Conservation (phyloP, 495 filamentous ascomycete genomes). For the Aspergillus bridgeri region DNA sequence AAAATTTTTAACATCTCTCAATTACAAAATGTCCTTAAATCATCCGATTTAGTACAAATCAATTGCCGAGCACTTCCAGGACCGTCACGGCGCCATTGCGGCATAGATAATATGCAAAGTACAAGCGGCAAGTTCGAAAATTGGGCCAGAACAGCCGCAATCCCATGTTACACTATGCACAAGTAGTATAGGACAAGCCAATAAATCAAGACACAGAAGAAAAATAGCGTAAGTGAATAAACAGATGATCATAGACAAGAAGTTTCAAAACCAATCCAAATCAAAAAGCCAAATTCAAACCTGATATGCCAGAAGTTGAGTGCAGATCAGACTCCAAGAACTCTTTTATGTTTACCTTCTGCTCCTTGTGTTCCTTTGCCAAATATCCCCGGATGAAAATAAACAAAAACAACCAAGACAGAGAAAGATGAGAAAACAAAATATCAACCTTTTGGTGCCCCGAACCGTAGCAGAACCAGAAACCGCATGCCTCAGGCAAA, state of each 20-base stretch:
- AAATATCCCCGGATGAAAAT: slow-evolving; percentile 11
- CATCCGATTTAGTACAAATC: too few species aligned
- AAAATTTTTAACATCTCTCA: too few species aligned
- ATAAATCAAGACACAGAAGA: not conserved
- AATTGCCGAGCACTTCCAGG: too few species aligned
- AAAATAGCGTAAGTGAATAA: not conserved
- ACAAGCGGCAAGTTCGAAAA: too few species aligned
- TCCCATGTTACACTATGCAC: not conserved
- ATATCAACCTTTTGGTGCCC: slow-evolving; percentile 15
- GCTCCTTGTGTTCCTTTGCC: slow-evolving; percentile 17
- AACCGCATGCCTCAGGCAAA: slow-evolving; percentile 16
- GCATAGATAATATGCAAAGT: too few species aligned
- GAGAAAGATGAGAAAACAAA: slow-evolving; percentile 8
- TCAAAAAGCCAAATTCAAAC: slow-evolving; percentile 9
- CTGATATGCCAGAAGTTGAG: slow-evolving; percentile 11
- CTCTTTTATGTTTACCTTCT: slow-evolving; percentile 28
- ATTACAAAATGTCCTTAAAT: too few species aligned
- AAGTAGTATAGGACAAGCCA: not conserved
- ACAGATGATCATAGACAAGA: not conserved
- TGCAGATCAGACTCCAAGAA: slow-evolving; percentile 25
- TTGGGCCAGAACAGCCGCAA: not conserved
- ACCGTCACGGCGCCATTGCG: too few species aligned
- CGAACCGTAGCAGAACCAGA: slow-evolving; percentile 13
- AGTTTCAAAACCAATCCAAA: slow-evolving; percentile 1
- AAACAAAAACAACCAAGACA: slow-evolving; percentile 2